Base-by-base conservation (phyloP, 768 basidiomycete species). In the Tricholoma furcatifolium region DNA sequence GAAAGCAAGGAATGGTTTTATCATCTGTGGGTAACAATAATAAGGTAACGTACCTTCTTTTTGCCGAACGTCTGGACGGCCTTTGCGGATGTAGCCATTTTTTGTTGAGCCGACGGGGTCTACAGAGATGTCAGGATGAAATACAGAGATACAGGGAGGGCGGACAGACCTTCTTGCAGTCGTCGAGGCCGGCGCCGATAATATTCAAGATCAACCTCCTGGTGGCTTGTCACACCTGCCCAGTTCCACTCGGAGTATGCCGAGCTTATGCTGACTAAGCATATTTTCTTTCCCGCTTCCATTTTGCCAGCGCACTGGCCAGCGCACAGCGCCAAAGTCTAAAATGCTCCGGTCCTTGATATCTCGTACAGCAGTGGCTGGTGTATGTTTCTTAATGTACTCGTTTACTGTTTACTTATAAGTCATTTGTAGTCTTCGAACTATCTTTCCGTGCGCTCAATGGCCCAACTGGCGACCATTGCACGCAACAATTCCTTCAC, bases 41-140 rank as follows among this genome's bases (percentile, higher is more conserved):
- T n/a, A 17, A n/a, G 24, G 32, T 30, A 46, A 66, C 83, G 59
- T 70, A 83, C 93, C 90, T 98, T 98, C 88, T 98, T 98, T 92
- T 98, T 98, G 75, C 96, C 96, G 77, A 98, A 98, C 59, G 93
- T 96, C 72, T 98, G 96, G 63, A 98, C 96, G 78, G 95, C 93
- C 78, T 92, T 91, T 60, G 74, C 72, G 67, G 87, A 80, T 63
- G 85, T 73, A 60, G 71, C 82, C 88, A 91, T 91, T 74, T 76
- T 83, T 66, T 61, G 57, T 63, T 66, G 60, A 62, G 61, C 65
- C 61, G 63, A 60, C 55, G 55, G 51, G 50, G 53, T 54, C 57
- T 54, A 9, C 9, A 11, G 15, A 45, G 42, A 17, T 2, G 21
- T 46, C 6, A 47, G 46, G 31, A 39, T 8, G n/a, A 42, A 18